Evolutionary conservation across 169 alveolate genomes (phyloP).

Genomic region (Plasmodium sp.): DNA sequence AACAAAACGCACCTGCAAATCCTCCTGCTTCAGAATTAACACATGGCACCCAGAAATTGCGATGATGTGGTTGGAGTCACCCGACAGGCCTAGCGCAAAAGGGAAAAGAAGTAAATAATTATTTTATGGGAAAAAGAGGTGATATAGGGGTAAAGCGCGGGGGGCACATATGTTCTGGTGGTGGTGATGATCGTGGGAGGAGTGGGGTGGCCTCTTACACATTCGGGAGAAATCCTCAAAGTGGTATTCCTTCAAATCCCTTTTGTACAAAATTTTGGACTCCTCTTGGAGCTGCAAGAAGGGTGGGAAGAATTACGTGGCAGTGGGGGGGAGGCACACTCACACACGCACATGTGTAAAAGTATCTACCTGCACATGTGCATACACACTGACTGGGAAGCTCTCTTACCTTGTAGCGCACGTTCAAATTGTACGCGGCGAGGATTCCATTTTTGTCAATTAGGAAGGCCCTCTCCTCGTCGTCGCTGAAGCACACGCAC

Average conservation of each 20-base stretch:
- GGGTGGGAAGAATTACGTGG: not conserved
- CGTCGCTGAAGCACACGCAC: slow-evolving; percentile 16
- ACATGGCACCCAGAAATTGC: slow-evolving; percentile 10
- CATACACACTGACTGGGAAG: not conserved
- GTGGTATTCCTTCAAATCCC: slow-evolving; percentile 8
- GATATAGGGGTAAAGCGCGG: not conserved
- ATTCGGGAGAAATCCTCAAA: slow-evolving; percentile 31
- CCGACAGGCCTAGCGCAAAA: slow-evolving; percentile 20
- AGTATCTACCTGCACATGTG: not conserved
- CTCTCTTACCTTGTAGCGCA: slow-evolving; percentile 31
- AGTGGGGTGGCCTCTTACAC: not conserved
- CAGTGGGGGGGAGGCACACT: not conserved
- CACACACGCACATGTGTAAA: not conserved
- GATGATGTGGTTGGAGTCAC: slow-evolving; percentile 18
- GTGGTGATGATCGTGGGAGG: not conserved
- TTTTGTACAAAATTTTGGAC: slow-evolving; percentile 32
- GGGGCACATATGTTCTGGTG: not conserved
- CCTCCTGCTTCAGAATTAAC: slow-evolving; percentile 32
- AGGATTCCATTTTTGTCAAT: slow-evolving; percentile 33
- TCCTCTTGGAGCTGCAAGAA: slow-evolving; percentile 35
- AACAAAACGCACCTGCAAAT: not conserved
- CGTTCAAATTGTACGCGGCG: slow-evolving; percentile 10
- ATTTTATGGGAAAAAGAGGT: not conserved
- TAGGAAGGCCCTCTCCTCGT: slow-evolving; percentile 20
- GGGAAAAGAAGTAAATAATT: not conserved